Evolutionary conservation across 139 green algal species (phyloP).

Genomic region (Chlorella sorokiniana): DNA sequence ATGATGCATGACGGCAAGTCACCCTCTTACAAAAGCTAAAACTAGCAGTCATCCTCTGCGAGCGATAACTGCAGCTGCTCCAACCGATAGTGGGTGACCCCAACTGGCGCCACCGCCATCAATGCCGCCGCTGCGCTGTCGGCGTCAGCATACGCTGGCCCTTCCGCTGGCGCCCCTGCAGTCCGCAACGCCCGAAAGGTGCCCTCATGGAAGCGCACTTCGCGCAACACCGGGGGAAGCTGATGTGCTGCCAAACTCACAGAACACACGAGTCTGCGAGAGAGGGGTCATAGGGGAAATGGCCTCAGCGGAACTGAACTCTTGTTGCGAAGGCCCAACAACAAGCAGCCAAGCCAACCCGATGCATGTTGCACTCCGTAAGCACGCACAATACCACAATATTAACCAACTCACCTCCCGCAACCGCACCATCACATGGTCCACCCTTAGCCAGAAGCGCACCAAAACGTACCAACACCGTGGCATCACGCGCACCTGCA

Average conservation of each 20-base stretch:
- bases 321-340: no score
- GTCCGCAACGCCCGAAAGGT: constrained; percentile 60
- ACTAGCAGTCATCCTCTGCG: no score
- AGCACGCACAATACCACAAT: no score
- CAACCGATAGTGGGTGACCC: constrained; percentile 52
- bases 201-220: constrained; percentile 67
- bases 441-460: constrained; percentile 87
- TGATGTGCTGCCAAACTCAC: constrained; percentile 22
- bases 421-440: constrained; percentile 76
- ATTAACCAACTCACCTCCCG: constrained; percentile 83
- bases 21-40: no score
- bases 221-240: not conserved
- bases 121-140: constrained; percentile 63
- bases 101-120: constrained; percentile 64
- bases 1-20: no score
- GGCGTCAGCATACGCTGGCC: constrained; percentile 62
- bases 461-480: constrained; percentile 90
- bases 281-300: no score
- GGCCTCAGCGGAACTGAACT: no score
- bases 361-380: no score
- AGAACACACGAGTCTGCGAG: constrained; percentile 26
- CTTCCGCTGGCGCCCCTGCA: constrained; percentile 57
- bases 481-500: constrained; percentile 74
- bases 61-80: constrained; percentile 48
- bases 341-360: no score